phyloP scores from a whole-genome alignment of 768 basidiomycete species.

The Lentinula guzmanii region DNA sequence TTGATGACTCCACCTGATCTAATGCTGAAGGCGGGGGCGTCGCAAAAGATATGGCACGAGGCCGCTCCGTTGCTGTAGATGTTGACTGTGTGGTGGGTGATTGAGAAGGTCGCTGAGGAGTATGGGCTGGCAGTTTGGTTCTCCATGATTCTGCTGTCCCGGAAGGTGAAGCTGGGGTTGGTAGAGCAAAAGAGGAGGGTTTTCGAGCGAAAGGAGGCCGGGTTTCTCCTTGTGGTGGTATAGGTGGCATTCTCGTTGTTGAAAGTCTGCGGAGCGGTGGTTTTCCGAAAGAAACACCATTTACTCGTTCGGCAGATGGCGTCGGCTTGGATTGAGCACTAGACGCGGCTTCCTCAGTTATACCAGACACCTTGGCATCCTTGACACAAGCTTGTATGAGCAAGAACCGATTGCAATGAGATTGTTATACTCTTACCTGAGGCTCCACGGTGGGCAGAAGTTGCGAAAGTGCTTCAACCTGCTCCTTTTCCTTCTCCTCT shows the following conservation, averaged over 20 bases:
- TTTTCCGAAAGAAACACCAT: background rate
- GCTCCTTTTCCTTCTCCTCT: background rate
- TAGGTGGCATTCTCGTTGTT: conserved; percentile 23
- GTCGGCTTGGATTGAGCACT: background rate
- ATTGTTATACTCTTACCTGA: background rate
- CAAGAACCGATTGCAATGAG: background rate
- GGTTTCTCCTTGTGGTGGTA: conserved; percentile 21
- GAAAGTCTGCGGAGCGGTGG: background rate
- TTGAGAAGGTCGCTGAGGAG: conserved; percentile 21
- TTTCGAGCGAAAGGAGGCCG: conserved; percentile 21
- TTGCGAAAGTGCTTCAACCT: background rate
- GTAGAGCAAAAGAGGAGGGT: conserved; percentile 14
- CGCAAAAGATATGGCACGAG: conserved; percentile 22
- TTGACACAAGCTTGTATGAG: background rate
- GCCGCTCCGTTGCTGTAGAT: conserved; percentile 9
- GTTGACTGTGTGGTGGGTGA: conserved; percentile 15
- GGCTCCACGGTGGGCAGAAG: background rate
- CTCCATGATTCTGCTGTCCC: conserved; percentile 56
- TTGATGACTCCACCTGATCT: conserved; percentile 40
- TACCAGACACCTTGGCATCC: conserved; percentile 6
- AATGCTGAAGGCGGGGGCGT: conserved; percentile 29
- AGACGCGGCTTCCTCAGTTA: background rate
- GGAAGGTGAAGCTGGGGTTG: conserved; percentile 10
- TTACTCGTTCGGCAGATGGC: background rate
- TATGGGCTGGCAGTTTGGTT: conserved; percentile 36